phyloP scores from a whole-genome alignment of 2,329 filamentous ascomycete species.

The Diaporthe australafricana region DNA sequence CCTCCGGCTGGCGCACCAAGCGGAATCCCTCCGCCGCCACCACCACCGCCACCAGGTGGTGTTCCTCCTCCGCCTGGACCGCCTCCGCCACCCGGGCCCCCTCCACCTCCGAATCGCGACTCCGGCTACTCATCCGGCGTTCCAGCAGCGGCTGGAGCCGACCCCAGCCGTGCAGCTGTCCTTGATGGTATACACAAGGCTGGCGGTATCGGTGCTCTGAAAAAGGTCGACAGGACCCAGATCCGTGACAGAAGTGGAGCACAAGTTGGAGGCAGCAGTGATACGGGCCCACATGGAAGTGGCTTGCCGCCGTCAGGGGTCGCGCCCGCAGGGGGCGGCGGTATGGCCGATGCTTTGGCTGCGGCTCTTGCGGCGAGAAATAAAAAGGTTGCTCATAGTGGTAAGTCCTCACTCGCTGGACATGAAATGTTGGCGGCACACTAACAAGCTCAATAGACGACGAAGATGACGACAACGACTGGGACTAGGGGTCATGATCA shows the following conservation, averaged over 20 bases:
- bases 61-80: slow-evolving; percentile 51
- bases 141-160: slow-evolving; percentile 56
- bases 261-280: slow-evolving; percentile 59
- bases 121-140: slow-evolving; percentile 67
- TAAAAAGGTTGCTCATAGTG: slow-evolving; percentile 93
- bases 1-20: slow-evolving; percentile 45
- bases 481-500: slow-evolving; percentile 51
- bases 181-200: slow-evolving; percentile 79
- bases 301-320: slow-evolving; percentile 64
- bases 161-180: slow-evolving; percentile 67
- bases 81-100: slow-evolving; percentile 59
- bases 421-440: background rate
- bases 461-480: slow-evolving; percentile 81
- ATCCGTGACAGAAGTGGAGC: slow-evolving; percentile 80
- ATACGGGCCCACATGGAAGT: slow-evolving; percentile 63
- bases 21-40: slow-evolving; percentile 52
- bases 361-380: slow-evolving; percentile 85
- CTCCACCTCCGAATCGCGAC: slow-evolving; percentile 68
- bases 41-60: slow-evolving; percentile 51
- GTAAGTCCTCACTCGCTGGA: slow-evolving; percentile 68
- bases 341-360: slow-evolving; percentile 85
- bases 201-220: slow-evolving; percentile 75
- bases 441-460: slow-evolving; percentile 68
- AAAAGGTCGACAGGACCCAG: slow-evolving; percentile 78
- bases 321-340: slow-evolving; percentile 69